Base-by-base conservation (phyloP, 1,284 basidiomycete genomes). In the Austroboletus novae-zelandiae region DNA sequence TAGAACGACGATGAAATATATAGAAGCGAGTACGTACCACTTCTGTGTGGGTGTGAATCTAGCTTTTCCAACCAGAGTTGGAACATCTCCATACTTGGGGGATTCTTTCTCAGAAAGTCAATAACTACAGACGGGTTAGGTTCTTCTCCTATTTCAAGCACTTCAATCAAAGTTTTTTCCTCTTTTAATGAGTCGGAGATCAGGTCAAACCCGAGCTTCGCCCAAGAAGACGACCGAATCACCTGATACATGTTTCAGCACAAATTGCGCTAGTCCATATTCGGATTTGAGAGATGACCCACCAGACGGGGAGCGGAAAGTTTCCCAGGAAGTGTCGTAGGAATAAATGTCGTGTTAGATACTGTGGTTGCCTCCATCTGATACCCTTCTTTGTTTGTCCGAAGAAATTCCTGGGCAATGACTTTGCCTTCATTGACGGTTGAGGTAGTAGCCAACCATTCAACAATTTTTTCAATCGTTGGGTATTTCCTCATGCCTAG, bases 351-450 rank as follows among this genome's bases (percentile, higher is more conserved):
- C 15, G 39, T 4, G 1, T 54, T 14, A 1, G 18, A 25, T 11
- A 57, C 66, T 18, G 52, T 1, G 1, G 45, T 65, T 20, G 52
- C 58, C 5, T 60, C 40, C 18, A 59, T 45, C 39, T 65, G 65
- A 17, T 30, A 40, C 11, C 36, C 27, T 37, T 66, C 65, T 14
- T 4, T n/a, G 39, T 61, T 58, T 29, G 17, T 37, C 15, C 53
- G 54, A 4, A 64, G 60, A 36, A 8, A 36, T 15, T 17, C n/a
- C n/a, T 10, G 35, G 7, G 35, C 35, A 17, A 36, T 36, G 27
- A 17, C 30, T 3, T 9, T 20, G 13, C 35, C 51, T 23, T 66
- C 27, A 23, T 23, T 23, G 3, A 14, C 23, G 0, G 14, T 23
- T 5, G 55, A 35, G 10, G 30, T 4, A 44, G 30, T 4, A 44